phyloP scores from a whole-genome alignment of 371 early-diverging fungal species.

The Rhizopus sp. region DNA sequence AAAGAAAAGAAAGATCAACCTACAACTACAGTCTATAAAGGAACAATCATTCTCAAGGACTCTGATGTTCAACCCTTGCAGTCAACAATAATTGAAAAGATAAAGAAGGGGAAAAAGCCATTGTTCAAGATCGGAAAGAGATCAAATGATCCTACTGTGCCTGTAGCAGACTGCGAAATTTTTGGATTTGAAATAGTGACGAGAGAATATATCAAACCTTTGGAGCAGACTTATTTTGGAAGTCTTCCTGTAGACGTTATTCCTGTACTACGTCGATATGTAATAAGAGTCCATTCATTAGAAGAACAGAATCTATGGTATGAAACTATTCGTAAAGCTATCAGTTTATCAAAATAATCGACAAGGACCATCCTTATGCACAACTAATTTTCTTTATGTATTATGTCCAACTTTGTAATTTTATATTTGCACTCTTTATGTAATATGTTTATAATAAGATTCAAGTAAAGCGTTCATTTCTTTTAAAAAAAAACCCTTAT shows the following conservation, averaged over 20 bases:
- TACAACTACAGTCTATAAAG: conserved; percentile 13
- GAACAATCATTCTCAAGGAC: conserved; percentile 8
- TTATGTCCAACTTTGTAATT: too few relatives aligned
- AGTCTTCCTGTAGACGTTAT: conserved; percentile 3
- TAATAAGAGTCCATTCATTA: conserved; percentile 15
- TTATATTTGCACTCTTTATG: too few relatives aligned
- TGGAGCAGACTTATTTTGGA: conserved; percentile 19
- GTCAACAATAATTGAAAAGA: conserved; percentile 18
- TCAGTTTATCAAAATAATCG: not conserved
- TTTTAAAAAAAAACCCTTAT: too few relatives aligned
- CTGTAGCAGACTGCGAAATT: conserved; percentile 7
- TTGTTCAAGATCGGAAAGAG: conserved; percentile 8
- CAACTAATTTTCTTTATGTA: too few relatives aligned
- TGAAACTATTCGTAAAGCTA: conserved; percentile 14
- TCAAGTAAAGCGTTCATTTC: too few relatives aligned
- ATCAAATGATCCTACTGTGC: not conserved
- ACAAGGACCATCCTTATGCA: too few relatives aligned
- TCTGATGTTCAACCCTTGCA: conserved; percentile 16
- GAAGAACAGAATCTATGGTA: conserved; percentile 21
- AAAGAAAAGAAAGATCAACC: conserved; percentile 15
- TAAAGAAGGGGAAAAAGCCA: conserved; percentile 15
- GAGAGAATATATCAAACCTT: conserved; percentile 16
- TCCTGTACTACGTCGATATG: conserved; percentile 19
- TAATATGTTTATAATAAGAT: too few relatives aligned
- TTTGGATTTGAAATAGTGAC: conserved; percentile 30